Percentiles rank a stretch among this genome's conserved stretches.
phyloP scores from a whole-genome alignment of 2,329 filamentous ascomycete species.

The Hypocreales sp. region DNA sequence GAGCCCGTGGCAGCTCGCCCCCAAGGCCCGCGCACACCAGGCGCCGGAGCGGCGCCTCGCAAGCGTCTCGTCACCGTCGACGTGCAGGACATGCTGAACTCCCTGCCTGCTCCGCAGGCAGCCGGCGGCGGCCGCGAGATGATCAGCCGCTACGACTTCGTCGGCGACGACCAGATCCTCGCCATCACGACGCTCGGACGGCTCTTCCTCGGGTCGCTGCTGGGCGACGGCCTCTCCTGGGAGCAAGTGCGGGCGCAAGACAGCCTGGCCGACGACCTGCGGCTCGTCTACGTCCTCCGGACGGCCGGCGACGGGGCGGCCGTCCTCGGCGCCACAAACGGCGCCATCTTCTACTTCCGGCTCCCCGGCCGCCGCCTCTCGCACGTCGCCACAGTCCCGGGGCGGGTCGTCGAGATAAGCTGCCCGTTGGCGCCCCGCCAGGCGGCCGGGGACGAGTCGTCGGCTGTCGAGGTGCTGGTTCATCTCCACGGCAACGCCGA shows the following conservation, averaged over 20 bases:
- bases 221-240: slow-evolving; percentile 22
- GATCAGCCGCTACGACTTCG: slow-evolving; percentile 49
- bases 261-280: slow-evolving; percentile 19
- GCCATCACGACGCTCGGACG: slow-evolving; percentile 45
- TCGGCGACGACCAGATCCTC: slow-evolving; percentile 36
- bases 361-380: slow-evolving; percentile 13
- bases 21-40: neutral
- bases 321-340: slow-evolving; percentile 32
- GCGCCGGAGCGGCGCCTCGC: no score
- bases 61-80: slow-evolving; percentile 11
- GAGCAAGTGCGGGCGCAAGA: slow-evolving; percentile 21
- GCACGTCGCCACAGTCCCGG: slow-evolving; percentile 21
- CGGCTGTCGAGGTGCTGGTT: slow-evolving; percentile 21
- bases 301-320: slow-evolving; percentile 21
- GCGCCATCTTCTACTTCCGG: slow-evolving; percentile 29
- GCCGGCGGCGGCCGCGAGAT: slow-evolving; percentile 16
- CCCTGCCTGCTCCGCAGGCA: slow-evolving; percentile 3
- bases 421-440: slow-evolving; percentile 12
- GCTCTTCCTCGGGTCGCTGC: slow-evolving; percentile 31
- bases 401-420: slow-evolving; percentile 36
- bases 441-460: slow-evolving; percentile 1
- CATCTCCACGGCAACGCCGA: slow-evolving; percentile 29
- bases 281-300: slow-evolving; percentile 30
- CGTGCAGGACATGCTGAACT: slow-evolving; percentile 16
- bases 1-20: slow-evolving; percentile 4